Base-by-base conservation (phyloP, 148 eudicot species). In the Silene uniflora region DNA sequence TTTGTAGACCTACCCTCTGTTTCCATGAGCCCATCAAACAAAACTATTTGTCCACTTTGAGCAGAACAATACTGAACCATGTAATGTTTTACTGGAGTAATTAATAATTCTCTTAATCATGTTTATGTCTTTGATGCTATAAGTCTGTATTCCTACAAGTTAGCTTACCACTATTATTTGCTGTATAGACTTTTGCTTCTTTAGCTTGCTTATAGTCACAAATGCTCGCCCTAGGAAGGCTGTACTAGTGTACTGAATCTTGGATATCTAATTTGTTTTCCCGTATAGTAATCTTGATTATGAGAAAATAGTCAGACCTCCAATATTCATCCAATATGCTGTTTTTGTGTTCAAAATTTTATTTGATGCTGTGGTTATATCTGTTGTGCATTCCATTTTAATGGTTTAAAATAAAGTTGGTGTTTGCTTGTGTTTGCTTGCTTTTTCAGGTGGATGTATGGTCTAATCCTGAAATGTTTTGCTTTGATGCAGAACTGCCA, bases 401-500 rank as follows among this genome's bases (percentile, higher is more conserved):
- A n/a, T n/a, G n/a, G n/a, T 12, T 6, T 21, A 22, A n/a, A 54
- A 71, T 62, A 39, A 61, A 10, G 32, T 24, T 23, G 29, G n/a
- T 67, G n/a, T 71, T 55, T 19, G 44, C 46, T 54, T 64, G 1
- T 54, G 49, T 25, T 66, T 82, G 17, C 56, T 60, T 75, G 44
- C 19, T 18, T 67, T 62, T 52, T 35, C 14, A 63, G 25, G 27
- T 65, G 35, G 19, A 69, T 60, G 18, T 67, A 21, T 73, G 27
- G 44, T 68, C 80, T 75, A 63, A 67, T 39, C n/a, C 24, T 82
- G 23, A 58, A 68, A 66, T 29, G 17, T 75, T 47, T 75, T 63
- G 68, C 74, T 69, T 25, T 78, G 59, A 60, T 83, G 81, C 97
- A 94, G 98, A 94, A 84, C 89, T 94, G 80, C 98, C 98, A 39